Conservation (phyloP, 306 rosid species). For the Vigna radiata region DNA sequence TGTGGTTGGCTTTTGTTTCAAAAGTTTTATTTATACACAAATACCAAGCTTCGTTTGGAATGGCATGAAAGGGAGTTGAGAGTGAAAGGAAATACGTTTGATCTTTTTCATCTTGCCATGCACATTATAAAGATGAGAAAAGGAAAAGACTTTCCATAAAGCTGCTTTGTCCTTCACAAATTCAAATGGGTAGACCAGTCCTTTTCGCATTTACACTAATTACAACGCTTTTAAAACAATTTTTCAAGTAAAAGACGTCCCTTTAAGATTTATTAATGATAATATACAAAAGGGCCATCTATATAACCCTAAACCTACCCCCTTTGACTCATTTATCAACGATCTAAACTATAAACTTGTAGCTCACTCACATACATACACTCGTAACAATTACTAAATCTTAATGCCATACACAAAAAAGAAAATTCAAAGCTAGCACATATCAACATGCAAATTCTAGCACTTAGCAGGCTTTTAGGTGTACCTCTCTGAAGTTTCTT, state of each 20-base stretch:
- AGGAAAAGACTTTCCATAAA: slow-evolving; percentile 61
- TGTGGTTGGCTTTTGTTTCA: slow-evolving; percentile 37
- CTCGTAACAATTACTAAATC: neutral
- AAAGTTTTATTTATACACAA: slow-evolving; percentile 31
- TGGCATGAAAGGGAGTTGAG: slow-evolving; percentile 57
- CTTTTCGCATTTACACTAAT: slow-evolving; percentile 57
- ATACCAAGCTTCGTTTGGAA: slow-evolving; percentile 51
- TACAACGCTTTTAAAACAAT: slow-evolving; percentile 41
- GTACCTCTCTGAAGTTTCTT: slow-evolving; percentile 55
- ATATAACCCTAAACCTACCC: slow-evolving; percentile 51
- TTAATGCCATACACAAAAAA: slow-evolving; percentile 39
- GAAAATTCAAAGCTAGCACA: slow-evolving; percentile 49
- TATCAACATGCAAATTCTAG: slow-evolving; percentile 53
- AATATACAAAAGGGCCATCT: slow-evolving; percentile 36
- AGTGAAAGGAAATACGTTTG: slow-evolving; percentile 59
- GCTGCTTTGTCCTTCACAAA: slow-evolving; percentile 64
- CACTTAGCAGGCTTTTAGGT: slow-evolving; percentile 59
- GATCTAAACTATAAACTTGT: slow-evolving; percentile 23
- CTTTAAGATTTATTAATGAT: slow-evolving; percentile 42
- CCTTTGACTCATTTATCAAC: slow-evolving; percentile 48
- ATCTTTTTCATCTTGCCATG: slow-evolving; percentile 65
- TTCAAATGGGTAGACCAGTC: slow-evolving; percentile 58
- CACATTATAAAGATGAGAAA: slow-evolving; percentile 57
- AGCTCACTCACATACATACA: neutral
- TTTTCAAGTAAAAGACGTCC: slow-evolving; percentile 40